Base-by-base conservation (phyloP, 306 rosid genomes). In the Pachyrhizus erosus region DNA sequence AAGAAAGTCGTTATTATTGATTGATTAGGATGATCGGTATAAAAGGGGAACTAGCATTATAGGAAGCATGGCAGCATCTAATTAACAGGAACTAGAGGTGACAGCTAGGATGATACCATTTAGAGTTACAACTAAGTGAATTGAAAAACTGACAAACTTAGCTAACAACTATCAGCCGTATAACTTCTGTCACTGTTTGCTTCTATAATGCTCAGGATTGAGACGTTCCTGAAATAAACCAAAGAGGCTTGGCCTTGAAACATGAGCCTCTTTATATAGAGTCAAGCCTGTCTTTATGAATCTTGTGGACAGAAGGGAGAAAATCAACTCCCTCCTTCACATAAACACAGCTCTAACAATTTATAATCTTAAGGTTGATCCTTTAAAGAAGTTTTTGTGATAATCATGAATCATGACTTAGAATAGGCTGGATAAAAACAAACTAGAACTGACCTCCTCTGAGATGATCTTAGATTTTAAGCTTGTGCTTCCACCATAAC, bases 401-500 rank as follows among this genome's bases (percentile, higher is more conserved):
- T 70, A 39, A 58, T 72, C 80, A 87, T 21, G 73, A 81, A 33
- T 49, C 23, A 61, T 21, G 83, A 18, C 64, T 75, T 46, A 9
- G 57, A 79, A 64, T 29, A 27, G 20, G 77, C 23, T 42, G 57
- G 73, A 68, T 72, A 49, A 77, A 76, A 48, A 26, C 17, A 21
- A 71, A 62, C 52, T 11, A 51, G 37, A 69, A 79, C 76, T 70
- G 54, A 91, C 99, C 94, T 93, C 99, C 51, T 83, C 90, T 1
- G 94, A 92, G 74, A 88, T 80, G 67, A 96, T 93, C 88, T 87
- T 93, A 74, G 92, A 90, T 84, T 93, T 93, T 90, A 96, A 90
- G 84, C 99, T 87, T 42, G 96, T 96, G 78, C 78, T 92, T 83
- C 96, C 98, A 76, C 99, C 92, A 78, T 81, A 91, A 69, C 90